These are phyloP conservation scores for Alternaria sp. DNA, from an alignment of 2,329 filamentous ascomycete genomes.

Conservation along the genomic window DNA sequence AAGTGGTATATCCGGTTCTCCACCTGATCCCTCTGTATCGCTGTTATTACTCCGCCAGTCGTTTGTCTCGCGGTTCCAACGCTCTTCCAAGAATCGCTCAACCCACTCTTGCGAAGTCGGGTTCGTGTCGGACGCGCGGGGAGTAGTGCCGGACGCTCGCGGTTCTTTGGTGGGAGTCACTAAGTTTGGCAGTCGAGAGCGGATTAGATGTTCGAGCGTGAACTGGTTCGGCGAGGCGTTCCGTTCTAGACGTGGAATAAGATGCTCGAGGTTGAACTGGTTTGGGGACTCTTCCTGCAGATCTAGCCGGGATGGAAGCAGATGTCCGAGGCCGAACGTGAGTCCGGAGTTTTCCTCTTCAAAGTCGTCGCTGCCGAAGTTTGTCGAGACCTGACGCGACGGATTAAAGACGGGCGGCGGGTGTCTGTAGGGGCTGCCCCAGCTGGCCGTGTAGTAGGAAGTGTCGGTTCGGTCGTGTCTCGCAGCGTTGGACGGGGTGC, in stretches of 20 bases:
- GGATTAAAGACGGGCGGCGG: slow-evolving; percentile 57
- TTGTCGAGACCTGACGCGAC: slow-evolving; percentile 34
- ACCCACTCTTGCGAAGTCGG: slow-evolving; percentile 83
- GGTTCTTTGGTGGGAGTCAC: slow-evolving; percentile 35
- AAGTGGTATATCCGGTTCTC: slow-evolving; percentile 20
- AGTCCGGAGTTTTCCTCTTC: slow-evolving; percentile 46
- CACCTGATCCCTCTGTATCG: slow-evolving; percentile 60
- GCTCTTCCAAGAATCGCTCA: slow-evolving; percentile 77
- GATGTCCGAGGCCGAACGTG: slow-evolving; percentile 48
- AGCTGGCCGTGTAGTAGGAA: slow-evolving; percentile 75
- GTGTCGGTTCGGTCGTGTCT: slow-evolving; percentile 52
- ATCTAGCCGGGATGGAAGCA: slow-evolving; percentile 45
- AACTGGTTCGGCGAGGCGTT: slow-evolving; percentile 45
- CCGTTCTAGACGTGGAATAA: slow-evolving; percentile 43
- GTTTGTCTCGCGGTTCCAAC: slow-evolving; percentile 71
- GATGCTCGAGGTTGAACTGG: slow-evolving; percentile 48
- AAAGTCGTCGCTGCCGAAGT: slow-evolving; percentile 48
- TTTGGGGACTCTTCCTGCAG: slow-evolving; percentile 42
- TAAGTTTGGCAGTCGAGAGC: slow-evolving; percentile 41
- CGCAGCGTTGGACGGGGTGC: slow-evolving; percentile 44
- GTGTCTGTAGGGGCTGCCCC: slow-evolving; percentile 87
- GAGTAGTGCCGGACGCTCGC: slow-evolving; percentile 29
- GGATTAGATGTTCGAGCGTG: slow-evolving; percentile 48
- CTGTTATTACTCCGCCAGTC: slow-evolving; percentile 80
- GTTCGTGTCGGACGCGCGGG: slow-evolving; percentile 32